Percentiles rank a stretch among this genome's conserved stretches.
phyloP scores from a whole-genome alignment of 129 eudicot genomes.

The Helichrysum umbraculigerum region DNA sequence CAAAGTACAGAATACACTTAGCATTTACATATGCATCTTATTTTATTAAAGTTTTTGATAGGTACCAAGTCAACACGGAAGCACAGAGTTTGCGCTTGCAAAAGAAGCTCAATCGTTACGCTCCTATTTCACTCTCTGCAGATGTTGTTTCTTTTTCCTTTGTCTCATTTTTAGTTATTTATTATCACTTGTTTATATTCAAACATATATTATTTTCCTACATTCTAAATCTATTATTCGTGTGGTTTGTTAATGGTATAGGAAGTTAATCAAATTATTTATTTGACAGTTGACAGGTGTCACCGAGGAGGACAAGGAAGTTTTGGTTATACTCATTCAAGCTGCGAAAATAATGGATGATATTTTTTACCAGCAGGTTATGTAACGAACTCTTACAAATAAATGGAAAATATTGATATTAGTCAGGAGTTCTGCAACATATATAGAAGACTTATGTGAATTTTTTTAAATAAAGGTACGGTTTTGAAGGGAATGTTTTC shows the following conservation, averaged over 20 bases:
- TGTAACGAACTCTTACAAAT: background rate
- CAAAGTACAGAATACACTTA: background rate
- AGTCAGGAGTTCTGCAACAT: background rate
- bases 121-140: slow-evolving; percentile 71
- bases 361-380: slow-evolving; percentile 71
- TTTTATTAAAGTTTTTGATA: slow-evolving; percentile 23
- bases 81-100: slow-evolving; percentile 54
- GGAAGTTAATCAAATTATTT: slow-evolving; percentile 12
- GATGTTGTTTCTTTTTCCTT: slow-evolving; percentile 51
- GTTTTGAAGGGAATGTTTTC: background rate
- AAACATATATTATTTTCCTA: background rate
- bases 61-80: slow-evolving; percentile 68
- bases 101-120: slow-evolving; percentile 73
- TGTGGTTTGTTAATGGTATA: background rate
- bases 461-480: background rate
- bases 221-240: background rate
- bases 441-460: too few species aligned
- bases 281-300: slow-evolving; percentile 65
- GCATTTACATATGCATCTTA: background rate
- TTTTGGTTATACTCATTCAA: slow-evolving; percentile 57
- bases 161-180: background rate
- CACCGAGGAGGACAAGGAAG: slow-evolving; percentile 71
- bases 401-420: background rate
- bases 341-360: slow-evolving; percentile 85
- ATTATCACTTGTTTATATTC: background rate